Evolutionary conservation across 2,329 filamentous ascomycete genomes (phyloP).

Genomic region (Diaporthe destruens): DNA sequence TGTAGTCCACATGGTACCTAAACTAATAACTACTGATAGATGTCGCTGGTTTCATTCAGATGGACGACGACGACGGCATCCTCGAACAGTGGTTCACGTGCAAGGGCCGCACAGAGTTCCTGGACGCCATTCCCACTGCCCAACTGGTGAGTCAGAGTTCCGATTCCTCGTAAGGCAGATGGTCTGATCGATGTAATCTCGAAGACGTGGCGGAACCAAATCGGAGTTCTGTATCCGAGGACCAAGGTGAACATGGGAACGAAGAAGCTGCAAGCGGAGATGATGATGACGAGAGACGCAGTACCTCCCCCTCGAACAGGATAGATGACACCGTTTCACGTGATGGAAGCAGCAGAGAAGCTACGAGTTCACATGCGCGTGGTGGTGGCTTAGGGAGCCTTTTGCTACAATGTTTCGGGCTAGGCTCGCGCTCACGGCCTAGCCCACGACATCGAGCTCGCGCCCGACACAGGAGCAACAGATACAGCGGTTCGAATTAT

Average conservation of each 20-base stretch:
- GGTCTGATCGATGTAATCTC: not conserved
- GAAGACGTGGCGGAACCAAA: not conserved
- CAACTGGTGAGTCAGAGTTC: too few relatives aligned
- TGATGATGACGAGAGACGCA: too few relatives aligned
- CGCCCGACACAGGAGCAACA: not conserved
- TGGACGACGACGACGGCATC: constrained; percentile 1
- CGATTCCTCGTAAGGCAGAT: not conserved
- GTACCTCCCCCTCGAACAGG: too few relatives aligned
- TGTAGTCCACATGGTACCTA: accelerated
- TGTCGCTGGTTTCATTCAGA: constrained; percentile 16
- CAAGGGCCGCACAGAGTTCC: not conserved
- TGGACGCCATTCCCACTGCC: constrained; percentile 12
- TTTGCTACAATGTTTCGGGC: constrained; percentile 1
- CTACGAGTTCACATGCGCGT: not conserved
- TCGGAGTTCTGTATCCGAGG: not conserved
- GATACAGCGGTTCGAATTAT: not conserved
- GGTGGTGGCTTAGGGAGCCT: constrained; percentile 4
- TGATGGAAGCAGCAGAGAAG: too few relatives aligned
- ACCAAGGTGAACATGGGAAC: too few relatives aligned
- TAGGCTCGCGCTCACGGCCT: not conserved
- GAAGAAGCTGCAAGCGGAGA: not conserved
- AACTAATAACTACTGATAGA: not conserved
- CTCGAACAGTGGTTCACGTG: not conserved
- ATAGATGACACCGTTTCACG: not conserved
- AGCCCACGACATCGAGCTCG: not conserved